Conservation (phyloP, 1,139 yeast genomes). For the Nadsonia commutata region DNA sequence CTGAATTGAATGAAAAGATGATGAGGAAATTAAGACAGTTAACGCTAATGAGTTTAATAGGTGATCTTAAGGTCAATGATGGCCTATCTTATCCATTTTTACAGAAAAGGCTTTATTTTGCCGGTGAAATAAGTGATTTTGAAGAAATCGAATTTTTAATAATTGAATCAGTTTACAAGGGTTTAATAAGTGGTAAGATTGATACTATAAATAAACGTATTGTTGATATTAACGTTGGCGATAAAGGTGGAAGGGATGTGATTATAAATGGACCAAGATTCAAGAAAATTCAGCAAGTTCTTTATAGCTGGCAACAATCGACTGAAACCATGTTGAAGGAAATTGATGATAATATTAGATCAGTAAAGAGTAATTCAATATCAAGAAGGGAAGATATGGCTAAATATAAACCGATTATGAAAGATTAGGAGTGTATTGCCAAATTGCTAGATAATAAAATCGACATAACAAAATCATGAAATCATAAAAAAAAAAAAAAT, state of each 20-base stretch:
- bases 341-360: conserved; percentile 1
- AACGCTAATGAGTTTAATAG: conserved; percentile 7
- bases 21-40: conserved; percentile 6
- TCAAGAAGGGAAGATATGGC: not conserved
- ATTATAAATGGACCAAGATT: conserved; percentile 3
- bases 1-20: conserved; percentile 3
- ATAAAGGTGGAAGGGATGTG: conserved; percentile 9
- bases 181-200: conserved; percentile 11
- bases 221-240: conserved; percentile 8
- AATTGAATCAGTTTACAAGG: conserved; percentile 12
- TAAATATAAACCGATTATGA: not conserved
- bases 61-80: conserved; percentile 1
- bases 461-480: conserved; percentile 3
- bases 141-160: conserved; percentile 11
- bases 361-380: conserved; percentile 1
- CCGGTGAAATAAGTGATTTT: conserved; percentile 2
- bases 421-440: not conserved
- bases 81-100: conserved; percentile 1
- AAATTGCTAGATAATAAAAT: not conserved
- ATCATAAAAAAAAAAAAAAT: conserved; percentile 8
- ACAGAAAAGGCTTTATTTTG: conserved; percentile 1
- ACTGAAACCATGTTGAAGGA: conserved; percentile 2
- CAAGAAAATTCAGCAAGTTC: conserved; percentile 4
- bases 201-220: conserved; percentile 10
- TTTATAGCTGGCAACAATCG: not conserved